Percentiles rank a stretch among this genome's conserved stretches.
Evolutionary conservation across 192 early-diverging fungal genomes (phyloP).

Genomic region (Backusella tuberculispora): DNA sequence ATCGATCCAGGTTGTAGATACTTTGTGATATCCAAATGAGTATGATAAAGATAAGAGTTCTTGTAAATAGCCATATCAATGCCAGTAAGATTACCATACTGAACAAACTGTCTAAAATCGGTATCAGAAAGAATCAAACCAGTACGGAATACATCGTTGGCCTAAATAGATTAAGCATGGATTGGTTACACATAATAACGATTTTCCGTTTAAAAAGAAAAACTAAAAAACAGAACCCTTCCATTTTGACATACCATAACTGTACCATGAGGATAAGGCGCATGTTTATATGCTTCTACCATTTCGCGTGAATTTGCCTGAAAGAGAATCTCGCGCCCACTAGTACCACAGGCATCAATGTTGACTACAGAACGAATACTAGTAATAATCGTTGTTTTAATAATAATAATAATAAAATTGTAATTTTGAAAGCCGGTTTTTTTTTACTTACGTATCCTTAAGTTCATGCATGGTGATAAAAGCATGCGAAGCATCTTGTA

Average conservation of each 20-base stretch:
- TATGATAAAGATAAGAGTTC: slow-evolving; percentile 75
- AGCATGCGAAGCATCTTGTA: slow-evolving; percentile 77
- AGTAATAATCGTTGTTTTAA: not conserved
- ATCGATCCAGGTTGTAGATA: slow-evolving; percentile 61
- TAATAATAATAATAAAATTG: not conserved
- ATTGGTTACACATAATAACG: not conserved
- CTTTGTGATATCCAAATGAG: slow-evolving; percentile 64
- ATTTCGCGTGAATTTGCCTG: slow-evolving; percentile 72
- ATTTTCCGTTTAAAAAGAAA: slow-evolving; percentile 9
- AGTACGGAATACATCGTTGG: slow-evolving; percentile 59
- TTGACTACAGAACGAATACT: slow-evolving; percentile 70
- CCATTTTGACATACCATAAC: slow-evolving; percentile 46
- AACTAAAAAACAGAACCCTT: not conserved
- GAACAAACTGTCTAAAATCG: slow-evolving; percentile 76
- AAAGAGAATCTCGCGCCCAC: slow-evolving; percentile 71
- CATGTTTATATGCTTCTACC: slow-evolving; percentile 68
- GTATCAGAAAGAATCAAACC: slow-evolving; percentile 74
- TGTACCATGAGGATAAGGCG: slow-evolving; percentile 69
- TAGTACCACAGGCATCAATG: slow-evolving; percentile 73
- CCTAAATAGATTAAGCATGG: slow-evolving; percentile 31
- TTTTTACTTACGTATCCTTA: slow-evolving; percentile 39
- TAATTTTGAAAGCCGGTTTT: not conserved
- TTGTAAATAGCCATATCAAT: slow-evolving; percentile 77
- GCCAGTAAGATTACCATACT: slow-evolving; percentile 66
- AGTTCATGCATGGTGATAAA: slow-evolving; percentile 66